Conservation (phyloP, 306 rosid species). For the Delonix regia region DNA sequence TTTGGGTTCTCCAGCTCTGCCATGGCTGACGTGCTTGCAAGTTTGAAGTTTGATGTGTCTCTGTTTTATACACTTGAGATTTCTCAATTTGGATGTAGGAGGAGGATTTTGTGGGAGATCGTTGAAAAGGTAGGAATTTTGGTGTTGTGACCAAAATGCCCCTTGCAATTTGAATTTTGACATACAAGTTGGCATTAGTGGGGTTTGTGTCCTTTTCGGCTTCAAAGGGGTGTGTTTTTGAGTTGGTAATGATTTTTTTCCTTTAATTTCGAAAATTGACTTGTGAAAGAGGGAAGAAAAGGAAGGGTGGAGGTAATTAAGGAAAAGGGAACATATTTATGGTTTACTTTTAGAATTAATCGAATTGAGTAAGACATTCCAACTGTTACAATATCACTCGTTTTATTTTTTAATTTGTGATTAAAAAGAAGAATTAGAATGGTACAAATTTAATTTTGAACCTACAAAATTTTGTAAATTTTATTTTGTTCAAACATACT, state of each 20-base stretch:
- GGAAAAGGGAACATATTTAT: too few species aligned
- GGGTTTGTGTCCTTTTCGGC: constrained; percentile 44
- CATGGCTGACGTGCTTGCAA: constrained; percentile 52
- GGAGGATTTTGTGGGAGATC: not conserved
- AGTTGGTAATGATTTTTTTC: constrained; percentile 35
- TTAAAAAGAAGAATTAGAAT: too few species aligned
- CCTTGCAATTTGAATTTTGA: constrained; percentile 31
- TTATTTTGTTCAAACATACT: too few species aligned
- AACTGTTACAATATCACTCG: too few species aligned
- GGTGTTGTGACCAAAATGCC: constrained; percentile 30
- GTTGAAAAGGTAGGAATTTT: not conserved
- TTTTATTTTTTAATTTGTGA: too few species aligned
- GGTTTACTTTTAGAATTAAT: too few species aligned
- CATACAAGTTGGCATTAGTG: constrained; percentile 41
- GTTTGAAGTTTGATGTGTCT: constrained; percentile 24
- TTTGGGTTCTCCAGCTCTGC: constrained; percentile 82
- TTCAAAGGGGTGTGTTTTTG: constrained; percentile 28
- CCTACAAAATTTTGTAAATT: too few species aligned
- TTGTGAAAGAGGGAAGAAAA: constrained; percentile 43
- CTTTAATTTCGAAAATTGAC: constrained; percentile 45
- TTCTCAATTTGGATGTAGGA: not conserved
- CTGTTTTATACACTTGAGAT: not conserved
- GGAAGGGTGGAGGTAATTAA: not conserved
- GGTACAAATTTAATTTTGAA: too few species aligned
- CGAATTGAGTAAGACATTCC: too few species aligned